Percentiles rank a stretch among this genome's conserved stretches.
These are phyloP conservation scores for Wickerhamomyces kurtzmanii DNA, from an alignment of 805 yeast genomes.

Conservation along the genomic window DNA sequence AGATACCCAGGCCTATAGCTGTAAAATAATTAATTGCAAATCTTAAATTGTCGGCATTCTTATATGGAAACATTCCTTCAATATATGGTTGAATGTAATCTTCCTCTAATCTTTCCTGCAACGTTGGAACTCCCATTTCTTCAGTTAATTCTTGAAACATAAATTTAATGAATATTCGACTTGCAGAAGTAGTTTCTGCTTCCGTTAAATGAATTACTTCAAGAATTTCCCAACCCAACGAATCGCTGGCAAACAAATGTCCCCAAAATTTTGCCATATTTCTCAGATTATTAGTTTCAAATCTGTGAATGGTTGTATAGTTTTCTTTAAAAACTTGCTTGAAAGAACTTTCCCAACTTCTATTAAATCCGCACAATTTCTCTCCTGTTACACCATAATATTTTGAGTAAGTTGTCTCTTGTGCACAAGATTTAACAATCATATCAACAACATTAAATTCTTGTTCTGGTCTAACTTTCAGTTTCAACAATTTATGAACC, in stretches of 20 bases:
- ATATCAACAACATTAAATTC: constrained; percentile 56
- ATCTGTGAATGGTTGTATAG: constrained; percentile 51
- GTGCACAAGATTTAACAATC: constrained; percentile 72
- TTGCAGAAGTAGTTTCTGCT: constrained; percentile 64
- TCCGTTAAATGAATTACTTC: constrained; percentile 53
- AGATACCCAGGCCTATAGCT: constrained; percentile 78
- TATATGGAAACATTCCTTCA: constrained; percentile 55
- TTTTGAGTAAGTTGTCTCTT: constrained; percentile 80
- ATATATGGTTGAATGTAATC: constrained; percentile 38
- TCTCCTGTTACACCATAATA: constrained; percentile 74
- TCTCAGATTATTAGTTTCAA: constrained; percentile 64
- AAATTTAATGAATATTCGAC: constrained; percentile 73
- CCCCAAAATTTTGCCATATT: constrained; percentile 85
- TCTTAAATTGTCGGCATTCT: constrained; percentile 42
- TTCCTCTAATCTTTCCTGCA: constrained; percentile 43
- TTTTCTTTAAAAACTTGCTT: constrained; percentile 40
- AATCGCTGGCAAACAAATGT: constrained; percentile 64
- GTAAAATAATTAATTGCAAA: constrained; percentile 88
- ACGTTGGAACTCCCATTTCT: constrained; percentile 53
- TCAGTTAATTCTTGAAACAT: constrained; percentile 70
- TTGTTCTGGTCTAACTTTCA: constrained; percentile 30
- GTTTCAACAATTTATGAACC: constrained; percentile 67
- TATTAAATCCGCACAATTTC: constrained; percentile 40
- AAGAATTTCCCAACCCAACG: constrained; percentile 54
- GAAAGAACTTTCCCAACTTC: constrained; percentile 51